A percentile compares a stretch with the other conserved stretches of the same genome.
Evolutionary conservation across 2,329 filamentous ascomycete genomes (phyloP).

Genomic region (Trichoderma simmonsii): DNA sequence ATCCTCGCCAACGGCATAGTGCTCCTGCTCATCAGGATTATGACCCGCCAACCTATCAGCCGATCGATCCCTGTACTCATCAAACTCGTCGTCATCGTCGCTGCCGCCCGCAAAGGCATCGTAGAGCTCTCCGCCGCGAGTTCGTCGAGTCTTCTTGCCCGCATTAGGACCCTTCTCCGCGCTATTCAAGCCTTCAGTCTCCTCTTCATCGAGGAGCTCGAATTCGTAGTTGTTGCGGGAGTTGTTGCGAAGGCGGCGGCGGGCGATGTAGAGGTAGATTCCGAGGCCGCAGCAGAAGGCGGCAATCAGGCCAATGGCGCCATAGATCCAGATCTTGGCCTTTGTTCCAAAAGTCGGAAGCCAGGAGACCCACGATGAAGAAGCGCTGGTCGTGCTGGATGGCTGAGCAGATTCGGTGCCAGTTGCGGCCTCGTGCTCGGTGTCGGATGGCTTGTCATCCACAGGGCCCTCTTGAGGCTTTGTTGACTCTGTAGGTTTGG

Average conservation of each 20-base stretch:
- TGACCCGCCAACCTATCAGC: conserved; percentile 30
- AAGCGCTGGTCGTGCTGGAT: conserved; percentile 46
- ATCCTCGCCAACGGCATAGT: conserved; percentile 52
- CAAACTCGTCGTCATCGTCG: conserved; percentile 59
- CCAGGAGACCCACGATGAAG: conserved; percentile 76
- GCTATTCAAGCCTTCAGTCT: conserved; percentile 55
- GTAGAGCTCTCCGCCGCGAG: conserved; percentile 83
- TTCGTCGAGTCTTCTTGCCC: conserved; percentile 45
- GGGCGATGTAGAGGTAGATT: conserved; percentile 77
- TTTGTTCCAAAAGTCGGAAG: conserved; percentile 86
- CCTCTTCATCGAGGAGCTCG: conserved; percentile 83
- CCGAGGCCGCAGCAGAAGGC: conserved; percentile 78
- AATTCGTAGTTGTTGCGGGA: conserved; percentile 88
- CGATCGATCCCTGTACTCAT: conserved; percentile 42
- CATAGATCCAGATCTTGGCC: conserved; percentile 92
- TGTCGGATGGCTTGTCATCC: conserved; percentile 23
- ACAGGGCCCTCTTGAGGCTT: conserved; percentile 41
- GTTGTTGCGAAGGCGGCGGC: conserved; percentile 70
- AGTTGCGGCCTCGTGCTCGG: conserved; percentile 28
- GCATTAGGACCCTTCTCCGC: conserved; percentile 45
- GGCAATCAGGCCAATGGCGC: conserved; percentile 76
- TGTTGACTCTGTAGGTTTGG: conserved; percentile 34
- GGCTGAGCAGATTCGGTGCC: conserved; percentile 32
- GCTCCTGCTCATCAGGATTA: conserved; percentile 35
- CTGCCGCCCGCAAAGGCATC: conserved; percentile 93